Evolutionary conservation across 1,139 yeast genomes (phyloP).

Genomic region (Diutina pseudorugosa): DNA sequence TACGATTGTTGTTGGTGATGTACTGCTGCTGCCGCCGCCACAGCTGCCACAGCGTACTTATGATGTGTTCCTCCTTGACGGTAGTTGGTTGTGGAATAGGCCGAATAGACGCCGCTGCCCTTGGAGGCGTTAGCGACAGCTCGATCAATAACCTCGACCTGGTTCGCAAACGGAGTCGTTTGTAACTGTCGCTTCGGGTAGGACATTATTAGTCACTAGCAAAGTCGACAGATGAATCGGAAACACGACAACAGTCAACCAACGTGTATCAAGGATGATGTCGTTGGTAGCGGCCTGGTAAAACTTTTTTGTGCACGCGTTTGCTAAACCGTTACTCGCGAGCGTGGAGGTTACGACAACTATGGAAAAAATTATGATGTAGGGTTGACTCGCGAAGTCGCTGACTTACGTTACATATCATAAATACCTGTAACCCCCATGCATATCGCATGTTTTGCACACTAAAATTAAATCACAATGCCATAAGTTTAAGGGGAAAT

Average conservation of each 20-base stretch:
- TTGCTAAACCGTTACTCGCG: neutral
- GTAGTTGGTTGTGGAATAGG: neutral
- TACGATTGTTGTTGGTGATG: neutral
- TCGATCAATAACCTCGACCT: constrained; percentile 20
- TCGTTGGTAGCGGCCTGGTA: neutral
- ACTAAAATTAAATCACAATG: no score
- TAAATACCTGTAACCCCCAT: no score
- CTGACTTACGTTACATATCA: neutral
- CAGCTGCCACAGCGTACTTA: constrained; percentile 3
- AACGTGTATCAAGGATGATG: neutral
- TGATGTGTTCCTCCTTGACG: neutral
- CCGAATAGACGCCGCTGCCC: neutral
- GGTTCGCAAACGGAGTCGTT: constrained; percentile 21
- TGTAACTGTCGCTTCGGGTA: constrained; percentile 17
- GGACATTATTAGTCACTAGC: neutral
- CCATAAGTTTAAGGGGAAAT: no score
- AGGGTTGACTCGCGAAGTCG: neutral
- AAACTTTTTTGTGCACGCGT: constrained; percentile 2
- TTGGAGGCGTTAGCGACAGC: neutral
- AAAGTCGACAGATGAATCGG: neutral
- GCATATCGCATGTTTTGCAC: no score
- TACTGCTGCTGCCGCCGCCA: constrained; percentile 3
- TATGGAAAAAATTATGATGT: neutral
- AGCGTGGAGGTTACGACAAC: neutral
- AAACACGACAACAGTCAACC: neutral